These are phyloP conservation scores for Aegilops speltoides DNA, from an alignment of 176 grass and related monocot genomes.

Conservation along the genomic window DNA sequence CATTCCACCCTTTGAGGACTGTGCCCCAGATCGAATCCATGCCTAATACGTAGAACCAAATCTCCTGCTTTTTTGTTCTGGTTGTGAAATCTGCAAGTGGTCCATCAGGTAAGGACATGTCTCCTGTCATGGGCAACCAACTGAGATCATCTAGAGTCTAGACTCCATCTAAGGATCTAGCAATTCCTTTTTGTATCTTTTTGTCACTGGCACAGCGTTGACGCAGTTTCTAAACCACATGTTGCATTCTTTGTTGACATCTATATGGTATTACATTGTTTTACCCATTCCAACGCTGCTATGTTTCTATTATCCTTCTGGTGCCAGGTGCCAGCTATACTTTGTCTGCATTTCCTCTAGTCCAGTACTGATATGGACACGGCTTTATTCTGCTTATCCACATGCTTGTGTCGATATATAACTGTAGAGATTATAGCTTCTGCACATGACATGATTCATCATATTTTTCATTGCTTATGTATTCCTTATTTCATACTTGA, in stretches of 20 bases:
- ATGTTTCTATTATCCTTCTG: constrained; percentile 3
- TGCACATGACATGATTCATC: not conserved
- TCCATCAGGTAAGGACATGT: not conserved
- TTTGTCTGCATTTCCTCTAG: constrained; percentile 12
- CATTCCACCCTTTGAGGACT: not conserved
- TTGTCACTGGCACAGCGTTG: not conserved
- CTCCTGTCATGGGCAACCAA: constrained; percentile 4
- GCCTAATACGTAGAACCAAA: not conserved
- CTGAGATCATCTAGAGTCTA: not conserved
- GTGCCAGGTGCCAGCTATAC: not conserved
- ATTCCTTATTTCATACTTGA: not conserved
- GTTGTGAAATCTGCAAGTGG: constrained; percentile 8
- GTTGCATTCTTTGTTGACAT: not conserved
- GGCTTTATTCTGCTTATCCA: not conserved
- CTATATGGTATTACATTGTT: not conserved
- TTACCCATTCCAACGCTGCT: not conserved
- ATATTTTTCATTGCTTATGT: not conserved
- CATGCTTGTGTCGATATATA: not conserved
- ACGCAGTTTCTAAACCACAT: constrained; percentile 1
- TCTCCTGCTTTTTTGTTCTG: constrained; percentile 1
- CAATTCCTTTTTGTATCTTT: constrained; percentile 6
- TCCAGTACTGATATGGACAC: not conserved
- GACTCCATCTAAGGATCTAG: not conserved
- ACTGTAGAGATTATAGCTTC: not conserved
- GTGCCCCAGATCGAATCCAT: not conserved